phyloP scores from a whole-genome alignment of 129 eudicot species.

The Flaveria ramosissima region DNA sequence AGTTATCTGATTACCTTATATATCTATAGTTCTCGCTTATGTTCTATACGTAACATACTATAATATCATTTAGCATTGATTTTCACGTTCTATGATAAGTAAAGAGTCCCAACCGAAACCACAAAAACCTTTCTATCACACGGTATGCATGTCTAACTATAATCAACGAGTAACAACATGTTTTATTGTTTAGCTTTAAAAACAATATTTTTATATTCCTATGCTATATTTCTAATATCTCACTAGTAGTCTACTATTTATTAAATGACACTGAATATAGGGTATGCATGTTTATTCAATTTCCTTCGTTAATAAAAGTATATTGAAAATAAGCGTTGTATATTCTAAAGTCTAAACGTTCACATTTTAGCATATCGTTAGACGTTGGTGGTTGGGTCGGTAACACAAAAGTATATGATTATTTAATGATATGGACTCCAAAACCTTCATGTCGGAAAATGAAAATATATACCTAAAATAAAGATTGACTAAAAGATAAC shows the following conservation, averaged over 20 bases:
- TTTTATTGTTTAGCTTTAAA: neutral
- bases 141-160: slow-evolving; percentile 13
- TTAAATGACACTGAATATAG: neutral
- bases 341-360: too few species aligned
- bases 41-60: neutral
- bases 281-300: too few species aligned
- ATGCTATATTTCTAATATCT: neutral
- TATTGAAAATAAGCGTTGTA: too few species aligned
- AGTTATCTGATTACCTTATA: neutral
- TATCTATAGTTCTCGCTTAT: neutral
- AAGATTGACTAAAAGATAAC: too few species aligned
- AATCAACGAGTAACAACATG: neutral
- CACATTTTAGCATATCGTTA: too few species aligned
- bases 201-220: neutral
- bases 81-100: neutral
- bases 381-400: too few species aligned
- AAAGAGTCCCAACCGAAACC: neutral
- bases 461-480: too few species aligned
- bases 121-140: neutral
- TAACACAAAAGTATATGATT: too few species aligned
- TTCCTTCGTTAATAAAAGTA: too few species aligned
- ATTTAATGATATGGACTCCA: too few species aligned
- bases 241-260: too few species aligned
- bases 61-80: neutral
- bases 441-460: too few species aligned